Evolutionary conservation across 129 eudicot genomes (phyloP).

Genomic region (Apium graveolens): DNA sequence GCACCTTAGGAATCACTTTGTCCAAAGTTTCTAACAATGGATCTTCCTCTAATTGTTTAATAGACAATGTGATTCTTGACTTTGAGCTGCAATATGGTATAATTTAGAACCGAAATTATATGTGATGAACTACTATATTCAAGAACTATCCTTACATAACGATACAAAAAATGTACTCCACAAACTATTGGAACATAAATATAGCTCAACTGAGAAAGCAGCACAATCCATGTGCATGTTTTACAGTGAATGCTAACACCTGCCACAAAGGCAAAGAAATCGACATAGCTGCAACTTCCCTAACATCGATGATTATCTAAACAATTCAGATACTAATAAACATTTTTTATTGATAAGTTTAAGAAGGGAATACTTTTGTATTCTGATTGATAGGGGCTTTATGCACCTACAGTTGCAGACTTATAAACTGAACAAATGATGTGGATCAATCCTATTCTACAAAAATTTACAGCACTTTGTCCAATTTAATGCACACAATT

Average conservation of each 20-base stretch:
- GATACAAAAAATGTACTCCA: not conserved
- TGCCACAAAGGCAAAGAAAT: not conserved
- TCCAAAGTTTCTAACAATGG: conserved; percentile 88
- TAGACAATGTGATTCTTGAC: conserved; percentile 74
- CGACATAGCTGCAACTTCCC: not conserved
- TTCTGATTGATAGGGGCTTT: not conserved
- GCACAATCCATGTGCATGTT: not conserved
- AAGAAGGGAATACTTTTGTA: not conserved
- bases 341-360: not conserved
- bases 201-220: not conserved
- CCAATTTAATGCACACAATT: not conserved
- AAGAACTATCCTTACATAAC: not conserved
- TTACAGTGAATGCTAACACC: not conserved
- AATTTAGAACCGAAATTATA: not conserved
- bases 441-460: not conserved
- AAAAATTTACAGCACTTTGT: not conserved
- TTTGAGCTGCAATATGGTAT: conserved; percentile 40
- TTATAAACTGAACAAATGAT: not conserved
- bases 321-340: not conserved
- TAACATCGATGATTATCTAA: not conserved
- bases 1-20: conserved; percentile 87
- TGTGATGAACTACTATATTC: not conserved
- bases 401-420: not conserved
- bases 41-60: conserved; percentile 92
- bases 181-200: not conserved